phyloP scores from a whole-genome alignment of 2,329 filamentous ascomycete species.

The Epicoccum sorghinum region DNA sequence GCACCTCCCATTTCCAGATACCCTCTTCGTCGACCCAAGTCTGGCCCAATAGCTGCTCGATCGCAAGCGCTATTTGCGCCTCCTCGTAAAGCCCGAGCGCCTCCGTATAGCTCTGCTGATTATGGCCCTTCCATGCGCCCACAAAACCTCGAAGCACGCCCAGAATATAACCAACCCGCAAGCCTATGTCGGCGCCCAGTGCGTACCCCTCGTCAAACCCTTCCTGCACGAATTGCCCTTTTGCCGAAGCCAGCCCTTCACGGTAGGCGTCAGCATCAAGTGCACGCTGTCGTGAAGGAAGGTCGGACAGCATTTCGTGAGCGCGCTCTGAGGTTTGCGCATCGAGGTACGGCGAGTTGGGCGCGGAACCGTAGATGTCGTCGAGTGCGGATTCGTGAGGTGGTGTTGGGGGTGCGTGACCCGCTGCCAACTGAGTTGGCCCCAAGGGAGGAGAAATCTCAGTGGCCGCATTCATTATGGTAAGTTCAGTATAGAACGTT shows the following conservation, averaged over 20 bases:
- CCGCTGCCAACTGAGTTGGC: slow-evolving; percentile 36
- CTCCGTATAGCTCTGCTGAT: slow-evolving; percentile 33
- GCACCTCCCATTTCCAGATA: slow-evolving; percentile 70
- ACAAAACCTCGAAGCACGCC: slow-evolving; percentile 78
- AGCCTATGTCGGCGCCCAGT: slow-evolving; percentile 80
- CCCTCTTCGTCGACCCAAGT: slow-evolving; percentile 74
- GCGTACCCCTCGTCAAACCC: slow-evolving; percentile 93
- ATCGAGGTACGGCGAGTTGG: slow-evolving; percentile 43
- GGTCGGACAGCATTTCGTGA: slow-evolving; percentile 66
- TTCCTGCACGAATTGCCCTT: slow-evolving; percentile 76
- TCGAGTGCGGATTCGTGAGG: slow-evolving; percentile 47
- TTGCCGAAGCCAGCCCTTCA: slow-evolving; percentile 80
- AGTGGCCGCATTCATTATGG: slow-evolving; percentile 25
- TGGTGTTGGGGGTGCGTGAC: slow-evolving; percentile 40
- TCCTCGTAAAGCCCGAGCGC: slow-evolving; percentile 40
- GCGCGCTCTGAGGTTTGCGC: slow-evolving; percentile 6
- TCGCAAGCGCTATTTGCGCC: slow-evolving; percentile 65
- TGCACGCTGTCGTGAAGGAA: slow-evolving; percentile 73
- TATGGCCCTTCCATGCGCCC: slow-evolving; percentile 51
- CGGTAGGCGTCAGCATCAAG: slow-evolving; percentile 89
- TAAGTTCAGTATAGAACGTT: not conserved
- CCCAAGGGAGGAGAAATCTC: slow-evolving; percentile 36
- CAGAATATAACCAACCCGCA: slow-evolving; percentile 74
- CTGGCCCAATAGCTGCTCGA: slow-evolving; percentile 66
- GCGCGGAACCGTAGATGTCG: slow-evolving; percentile 56